Base-by-base conservation (phyloP, 2,329 filamentous ascomycete genomes). In the Zarea fungicola region DNA sequence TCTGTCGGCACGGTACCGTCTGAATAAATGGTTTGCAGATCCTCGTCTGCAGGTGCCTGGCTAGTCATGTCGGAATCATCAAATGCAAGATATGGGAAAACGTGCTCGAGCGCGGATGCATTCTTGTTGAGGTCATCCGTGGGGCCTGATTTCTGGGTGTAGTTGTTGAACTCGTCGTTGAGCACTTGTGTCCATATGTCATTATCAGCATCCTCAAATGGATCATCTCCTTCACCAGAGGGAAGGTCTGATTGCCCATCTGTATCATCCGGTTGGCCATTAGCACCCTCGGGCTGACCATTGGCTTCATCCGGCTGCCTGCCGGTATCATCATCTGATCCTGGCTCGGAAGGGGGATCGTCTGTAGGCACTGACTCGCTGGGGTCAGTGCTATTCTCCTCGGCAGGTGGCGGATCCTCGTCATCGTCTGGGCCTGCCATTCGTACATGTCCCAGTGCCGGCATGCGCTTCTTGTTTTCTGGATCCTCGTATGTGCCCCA, bases 401-500 rank as follows among this genome's bases (percentile, higher is more conserved):
- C n/a, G n/a, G n/a, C n/a, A n/a, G n/a, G n/a, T 18, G 32, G 6
- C 32, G 32, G 7, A 4, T 35, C 8, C 4, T 2, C 14, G 16
- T 35, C 13, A 6, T 5, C 4, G 16, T 18, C 32, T 19, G 32
- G 16, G 5, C 32, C 9, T 21, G 32, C 21, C 13, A 32, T 16
- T 6, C 22, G 13, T 5, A 41, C 25, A 18, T 41, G 37, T 5
- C 37, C 37, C 5, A 22, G 11, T 5, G 16, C 37, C 5, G 37
- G 37, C 4, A 18, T 22, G 5, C 22, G 21, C 31, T 26, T 28
- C 29, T 25, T 43, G 11, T 44, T n/a, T 14, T 37, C 22, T 18
- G 48, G 48, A 26, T 50, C 29, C 23, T 28, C 25, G 26, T 50
- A 50, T 3, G 26, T 50, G 14, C 48, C 48, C 48, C 48, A 50